Base-by-base conservation (phyloP, 345 rosid species). In the Gossypium bickii region DNA sequence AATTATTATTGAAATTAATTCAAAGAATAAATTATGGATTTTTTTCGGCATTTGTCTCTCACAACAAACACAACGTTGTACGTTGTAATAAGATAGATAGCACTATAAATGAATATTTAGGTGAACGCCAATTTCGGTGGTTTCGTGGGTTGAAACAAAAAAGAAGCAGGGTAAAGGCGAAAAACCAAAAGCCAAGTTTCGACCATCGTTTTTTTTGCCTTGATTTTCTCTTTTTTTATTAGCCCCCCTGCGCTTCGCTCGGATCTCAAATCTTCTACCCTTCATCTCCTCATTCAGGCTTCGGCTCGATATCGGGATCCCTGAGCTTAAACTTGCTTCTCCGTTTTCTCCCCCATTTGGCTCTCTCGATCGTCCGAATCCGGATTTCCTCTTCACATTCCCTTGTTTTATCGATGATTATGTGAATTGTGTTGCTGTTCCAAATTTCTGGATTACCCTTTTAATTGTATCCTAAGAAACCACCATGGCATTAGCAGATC, bases 211-310 rank as follows among this genome's bases (percentile, higher is more conserved):
- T 34, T 34, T 20, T 43, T 5, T 52, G 20, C 3, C 7, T 2
- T 17, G 0, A 3, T 58, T 60, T 61, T 73, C 7, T 62, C 29
- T 16, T 13, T 17, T 7, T 18, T 16, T 8, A 9, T 45, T 61
- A 34, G 1, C 1, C 17, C 7, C 67, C 66, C 34, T 68, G 73
- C 73, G 67, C 78, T 45, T 58, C 41, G 48, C 67, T 67, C 73
- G 73, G 73, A 67, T 76, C 73, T 76, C 60, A 57, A 47, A 25
- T 44, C 62, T 16, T 66, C 22, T 61, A n/a, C 20, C 51, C n/a
- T 41, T 10, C 24, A 3, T 44, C 10, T 27, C 25, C 58, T n/a
- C 34, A 11, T 67, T 15, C 99, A 53, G 22, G 12, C 58, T 53
- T 17, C 18, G 58, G 58, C 18, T 20, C 58, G 10, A 9, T 53